A percentile compares a stretch with the other conserved stretches of the same genome.
Conservation (phyloP, 768 basidiomycete genomes). For the Suillus decipiens region DNA sequence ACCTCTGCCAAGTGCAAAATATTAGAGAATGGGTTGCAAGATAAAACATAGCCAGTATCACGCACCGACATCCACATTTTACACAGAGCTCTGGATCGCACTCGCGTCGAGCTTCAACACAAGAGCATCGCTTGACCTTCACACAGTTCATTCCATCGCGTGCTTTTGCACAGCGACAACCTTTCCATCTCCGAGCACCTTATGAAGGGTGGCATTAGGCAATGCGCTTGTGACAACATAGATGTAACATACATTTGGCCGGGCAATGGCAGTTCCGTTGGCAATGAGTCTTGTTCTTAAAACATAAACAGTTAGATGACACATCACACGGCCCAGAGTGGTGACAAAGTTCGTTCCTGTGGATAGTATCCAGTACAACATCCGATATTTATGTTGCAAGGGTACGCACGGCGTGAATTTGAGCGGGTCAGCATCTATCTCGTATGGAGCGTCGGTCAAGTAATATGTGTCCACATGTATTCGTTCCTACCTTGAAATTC, state of each 20-base stretch:
- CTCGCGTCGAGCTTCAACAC: conserved; percentile 51
- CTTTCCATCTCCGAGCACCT: conserved; percentile 59
- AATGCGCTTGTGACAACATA: neutral
- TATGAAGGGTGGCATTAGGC: neutral
- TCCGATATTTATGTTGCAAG: neutral
- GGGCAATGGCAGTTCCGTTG: conserved; percentile 56
- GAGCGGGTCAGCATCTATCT: conserved; percentile 12
- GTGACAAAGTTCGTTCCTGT: conserved; percentile 51
- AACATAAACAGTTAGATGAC: conserved; percentile 49
- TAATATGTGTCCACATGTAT: conserved; percentile 21
- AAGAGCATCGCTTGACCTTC: conserved; percentile 49
- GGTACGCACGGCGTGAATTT: conserved; percentile 21
- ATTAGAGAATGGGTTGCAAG: neutral
- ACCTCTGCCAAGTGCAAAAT: conserved; percentile 24
- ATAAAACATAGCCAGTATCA: conserved; percentile 6
- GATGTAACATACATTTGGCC: conserved; percentile 43
- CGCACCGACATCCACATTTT: conserved; percentile 52
- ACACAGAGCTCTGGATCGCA: conserved; percentile 70
- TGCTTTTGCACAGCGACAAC: conserved; percentile 50
- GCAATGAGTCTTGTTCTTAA: conserved; percentile 52
- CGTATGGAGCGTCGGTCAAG: conserved; percentile 17
- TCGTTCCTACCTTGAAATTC: conserved; percentile 25
- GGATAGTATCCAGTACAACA: conserved; percentile 4
- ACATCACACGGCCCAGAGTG: conserved; percentile 58
- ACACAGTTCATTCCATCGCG: conserved; percentile 34